Conservation (phyloP, 768 basidiomycete species). For the Termitomyces sp. region DNA sequence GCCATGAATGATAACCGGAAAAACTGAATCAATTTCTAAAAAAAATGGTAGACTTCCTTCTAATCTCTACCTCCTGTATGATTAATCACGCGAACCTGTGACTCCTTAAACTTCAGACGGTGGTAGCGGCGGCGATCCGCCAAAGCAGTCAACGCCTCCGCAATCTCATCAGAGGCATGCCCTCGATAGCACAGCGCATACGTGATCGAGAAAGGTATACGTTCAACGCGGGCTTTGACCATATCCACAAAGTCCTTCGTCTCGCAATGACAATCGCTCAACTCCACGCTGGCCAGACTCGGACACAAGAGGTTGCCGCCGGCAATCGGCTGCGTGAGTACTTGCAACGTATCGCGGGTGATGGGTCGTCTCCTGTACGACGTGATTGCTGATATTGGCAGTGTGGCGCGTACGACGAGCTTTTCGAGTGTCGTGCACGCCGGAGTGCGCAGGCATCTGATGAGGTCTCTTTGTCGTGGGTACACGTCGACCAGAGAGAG, state of each 20-base stretch:
- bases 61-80: not conserved
- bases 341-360: not conserved
- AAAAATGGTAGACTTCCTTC: too few species aligned
- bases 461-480: not conserved
- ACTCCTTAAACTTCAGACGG: not conserved
- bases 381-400: not conserved
- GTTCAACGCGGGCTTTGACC: not conserved
- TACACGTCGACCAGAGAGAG: slow-evolving; percentile 1
- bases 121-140: too few species aligned
- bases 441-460: not conserved
- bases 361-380: not conserved
- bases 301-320: not conserved
- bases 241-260: not conserved
- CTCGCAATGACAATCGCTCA: not conserved
- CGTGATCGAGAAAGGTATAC: not conserved
- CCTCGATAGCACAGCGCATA: not conserved
- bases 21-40: too few species aligned
- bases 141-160: not conserved
- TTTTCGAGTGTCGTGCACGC: not conserved
- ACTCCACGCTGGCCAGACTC: not conserved
- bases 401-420: not conserved
- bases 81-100: not conserved
- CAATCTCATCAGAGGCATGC: not conserved
- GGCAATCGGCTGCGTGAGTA: not conserved
- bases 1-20: too few species aligned